A percentile compares a stretch with the other conserved stretches of the same genome.
phyloP scores from a whole-genome alignment of 352 stramenopile genomes.

The Elongisporangium undulatum region DNA sequence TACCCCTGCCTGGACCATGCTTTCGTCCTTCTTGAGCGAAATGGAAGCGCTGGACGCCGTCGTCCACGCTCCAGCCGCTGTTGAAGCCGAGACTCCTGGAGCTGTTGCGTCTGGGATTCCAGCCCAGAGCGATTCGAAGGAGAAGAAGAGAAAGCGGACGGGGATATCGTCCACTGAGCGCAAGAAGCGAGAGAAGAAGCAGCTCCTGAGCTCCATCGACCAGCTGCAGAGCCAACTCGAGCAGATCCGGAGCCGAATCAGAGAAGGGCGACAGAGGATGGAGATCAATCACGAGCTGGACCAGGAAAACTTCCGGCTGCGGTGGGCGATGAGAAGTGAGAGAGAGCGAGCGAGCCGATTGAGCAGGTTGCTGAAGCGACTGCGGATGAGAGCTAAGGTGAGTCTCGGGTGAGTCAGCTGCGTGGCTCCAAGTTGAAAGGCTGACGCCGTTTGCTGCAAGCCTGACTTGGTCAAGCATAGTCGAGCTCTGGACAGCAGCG shows the following conservation, averaged over 20 bases:
- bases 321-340: neutral
- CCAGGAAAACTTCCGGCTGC: neutral
- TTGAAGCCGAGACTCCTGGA: neutral
- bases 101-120: neutral
- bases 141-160: neutral
- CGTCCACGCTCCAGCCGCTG: neutral
- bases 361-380: neutral
- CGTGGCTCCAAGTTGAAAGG: no score
- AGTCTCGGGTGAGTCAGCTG: no score
- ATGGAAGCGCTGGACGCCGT: neutral
- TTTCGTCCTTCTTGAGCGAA: neutral
- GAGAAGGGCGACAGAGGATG: neutral
- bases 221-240: neutral
- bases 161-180: neutral
- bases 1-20: neutral
- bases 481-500: neutral
- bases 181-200: neutral
- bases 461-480: neutral
- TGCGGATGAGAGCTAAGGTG: neutral
- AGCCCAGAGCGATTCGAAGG: neutral
- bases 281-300: neutral
- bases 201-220: neutral
- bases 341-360: neutral
- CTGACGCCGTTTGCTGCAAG: neutral
- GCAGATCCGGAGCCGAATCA: neutral